Base-by-base conservation (phyloP, 225 moss, liverwort and hornwort genomes). In the Asterella californica region DNA sequence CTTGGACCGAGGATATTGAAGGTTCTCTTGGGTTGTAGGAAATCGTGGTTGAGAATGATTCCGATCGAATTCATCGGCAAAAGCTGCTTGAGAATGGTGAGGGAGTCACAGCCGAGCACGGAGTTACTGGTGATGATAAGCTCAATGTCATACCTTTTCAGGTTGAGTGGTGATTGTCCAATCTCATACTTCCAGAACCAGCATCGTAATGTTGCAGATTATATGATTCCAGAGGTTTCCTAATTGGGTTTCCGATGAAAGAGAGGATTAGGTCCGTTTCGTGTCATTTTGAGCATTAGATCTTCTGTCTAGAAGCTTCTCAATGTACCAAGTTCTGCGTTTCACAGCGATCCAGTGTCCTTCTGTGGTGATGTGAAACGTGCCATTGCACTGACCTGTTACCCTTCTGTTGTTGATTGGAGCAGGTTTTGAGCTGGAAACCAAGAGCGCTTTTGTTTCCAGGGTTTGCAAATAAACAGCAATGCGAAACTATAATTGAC, bases 381-480 rank as follows among this genome's bases (percentile, higher is more conserved):
- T 5, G 37, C 38, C 17, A 70, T 2, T 8, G 38, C 21, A 42
- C 18, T 73, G n/a, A 49, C 72, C 29, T 45, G 22, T 22, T 5
- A 21, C 53, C 15, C 49, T 34, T 55, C 30, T 75, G 15, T 49
- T 36, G 75, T 54, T 38, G 25, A 11, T 24, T 47, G 72, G 27
- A 74, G 15, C 76, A 99, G 99, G 90, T 99, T 22, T 76, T 99
- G 73, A 99, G 99, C 85, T 99, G 99, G 99, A 87, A 86, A 78
- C 99, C 99, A 37, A 88, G 99, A 63, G 93, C 99, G 7, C 88
- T 99, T 66, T 70, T 99, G 81, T 95, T 88, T 79, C 93, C 95
- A 59, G 90, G 88, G 25, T 94, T 99, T 90, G 92, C 99, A 55
- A 93, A 75, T 78, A 90, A 89, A 79, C 67, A 82, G 76, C 90